These are phyloP conservation scores for Diaporthe australafricana DNA, from an alignment of 2,329 filamentous ascomycete genomes.

Conservation along the genomic window DNA sequence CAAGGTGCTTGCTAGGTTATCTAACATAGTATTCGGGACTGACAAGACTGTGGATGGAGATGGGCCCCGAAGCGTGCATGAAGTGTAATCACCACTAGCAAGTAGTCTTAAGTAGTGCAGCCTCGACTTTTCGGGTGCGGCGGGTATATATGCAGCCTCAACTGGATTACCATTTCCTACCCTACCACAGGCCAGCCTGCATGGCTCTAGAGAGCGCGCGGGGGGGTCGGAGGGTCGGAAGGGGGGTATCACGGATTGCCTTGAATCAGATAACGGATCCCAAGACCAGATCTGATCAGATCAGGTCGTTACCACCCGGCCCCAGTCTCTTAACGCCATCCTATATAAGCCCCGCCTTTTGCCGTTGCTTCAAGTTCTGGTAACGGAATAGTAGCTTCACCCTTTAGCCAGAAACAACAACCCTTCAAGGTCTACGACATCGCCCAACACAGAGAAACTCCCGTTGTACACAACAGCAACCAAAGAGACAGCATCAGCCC, in stretches of 20 bases:
- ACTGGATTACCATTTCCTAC: slow-evolving; percentile 31
- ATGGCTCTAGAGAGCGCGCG: background rate
- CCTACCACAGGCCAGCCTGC: background rate
- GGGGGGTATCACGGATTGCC: slow-evolving; percentile 22
- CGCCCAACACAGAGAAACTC: background rate
- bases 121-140: background rate
- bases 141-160: slow-evolving; percentile 2
- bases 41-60: too few relatives aligned
- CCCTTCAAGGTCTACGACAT: background rate
- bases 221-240: background rate
- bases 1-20: background rate
- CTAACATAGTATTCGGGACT: background rate
- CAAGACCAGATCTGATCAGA: slow-evolving; percentile 20
- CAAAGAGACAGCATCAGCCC: slow-evolving; percentile 31
- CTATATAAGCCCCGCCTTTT: slow-evolving; percentile 29
- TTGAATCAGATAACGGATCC: slow-evolving; percentile 26
- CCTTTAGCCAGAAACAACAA: background rate
- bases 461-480: slow-evolving; percentile 3
- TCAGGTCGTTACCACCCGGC: background rate
- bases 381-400: background rate
- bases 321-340: background rate
- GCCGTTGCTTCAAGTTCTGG: background rate
- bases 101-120: background rate
- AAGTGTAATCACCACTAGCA: slow-evolving; percentile 1
- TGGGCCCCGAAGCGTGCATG: slow-evolving; percentile 1